Percentiles rank a stretch among this genome's conserved stretches.
phyloP scores from a whole-genome alignment of 1,139 yeast species.

The Candida smagusa region DNA sequence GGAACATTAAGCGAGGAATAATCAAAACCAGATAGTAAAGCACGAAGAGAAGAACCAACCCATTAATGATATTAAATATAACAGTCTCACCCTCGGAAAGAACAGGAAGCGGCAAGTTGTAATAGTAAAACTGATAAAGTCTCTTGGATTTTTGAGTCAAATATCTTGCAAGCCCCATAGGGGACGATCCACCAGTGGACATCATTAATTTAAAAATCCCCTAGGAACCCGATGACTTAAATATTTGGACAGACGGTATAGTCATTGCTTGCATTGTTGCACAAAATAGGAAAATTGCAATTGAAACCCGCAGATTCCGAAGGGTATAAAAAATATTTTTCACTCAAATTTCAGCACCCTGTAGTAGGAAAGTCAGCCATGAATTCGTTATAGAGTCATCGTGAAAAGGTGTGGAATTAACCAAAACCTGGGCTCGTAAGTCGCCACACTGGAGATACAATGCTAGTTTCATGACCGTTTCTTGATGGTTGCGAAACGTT shows the following conservation, averaged over 20 bases:
- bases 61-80: conserved; percentile 14
- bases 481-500: not conserved
- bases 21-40: conserved; percentile 8
- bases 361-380: not conserved
- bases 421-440: conserved; percentile 1
- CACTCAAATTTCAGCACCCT: not conserved
- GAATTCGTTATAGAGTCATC: conserved; percentile 2
- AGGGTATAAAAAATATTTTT: too few relatives aligned
- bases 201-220: not conserved
- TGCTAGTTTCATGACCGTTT: not conserved
- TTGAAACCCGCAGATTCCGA: too few relatives aligned
- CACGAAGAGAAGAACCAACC: conserved; percentile 1
- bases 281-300: too few relatives aligned
- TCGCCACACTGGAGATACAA: not conserved
- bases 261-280: too few relatives aligned
- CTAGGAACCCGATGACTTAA: too few relatives aligned
- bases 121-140: conserved; percentile 23
- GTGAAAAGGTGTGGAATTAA: conserved; percentile 2
- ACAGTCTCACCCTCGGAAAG: conserved; percentile 22
- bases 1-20: conserved; percentile 15
- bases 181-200: not conserved
- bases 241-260: too few relatives aligned
- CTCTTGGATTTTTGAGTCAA: conserved; percentile 11
- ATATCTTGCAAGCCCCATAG: not conserved
- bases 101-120: conserved; percentile 27